Conservation (phyloP, 176 grass and related monocot genomes). For the Oryza glumipatula region DNA sequence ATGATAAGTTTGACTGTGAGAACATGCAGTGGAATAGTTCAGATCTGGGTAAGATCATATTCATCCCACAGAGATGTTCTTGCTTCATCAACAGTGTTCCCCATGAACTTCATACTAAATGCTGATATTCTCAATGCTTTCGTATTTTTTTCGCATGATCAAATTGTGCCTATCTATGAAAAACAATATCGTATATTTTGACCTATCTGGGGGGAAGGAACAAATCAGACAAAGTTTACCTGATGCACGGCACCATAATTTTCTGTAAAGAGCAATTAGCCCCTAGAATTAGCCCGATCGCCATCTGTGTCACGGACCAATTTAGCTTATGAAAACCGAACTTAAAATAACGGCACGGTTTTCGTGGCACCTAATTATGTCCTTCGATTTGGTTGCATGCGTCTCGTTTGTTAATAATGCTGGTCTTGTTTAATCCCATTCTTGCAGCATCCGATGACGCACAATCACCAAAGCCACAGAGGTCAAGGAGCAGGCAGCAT, state of each 20-base stretch:
- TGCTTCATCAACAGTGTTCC: background rate
- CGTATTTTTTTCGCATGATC: background rate
- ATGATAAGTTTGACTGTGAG: slow-evolving; percentile 54
- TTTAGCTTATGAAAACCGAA: background rate
- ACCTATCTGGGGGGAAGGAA: background rate
- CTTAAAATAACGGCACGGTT: slow-evolving; percentile 1
- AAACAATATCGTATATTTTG: background rate
- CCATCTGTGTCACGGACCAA: background rate
- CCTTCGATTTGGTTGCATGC: slow-evolving; percentile 1
- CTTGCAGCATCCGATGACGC: slow-evolving; percentile 59
- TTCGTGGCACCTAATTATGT: background rate
- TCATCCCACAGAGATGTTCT: background rate
- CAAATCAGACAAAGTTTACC: background rate
- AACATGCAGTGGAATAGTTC: slow-evolving; percentile 67
- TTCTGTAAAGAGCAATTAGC: background rate
- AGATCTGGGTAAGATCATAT: slow-evolving; percentile 45
- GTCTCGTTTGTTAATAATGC: background rate
- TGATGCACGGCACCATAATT: background rate
- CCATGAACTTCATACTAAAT: background rate
- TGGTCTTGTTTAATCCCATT: slow-evolving; percentile 26
- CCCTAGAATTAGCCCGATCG: background rate
- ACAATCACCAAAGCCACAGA: slow-evolving; percentile 67
- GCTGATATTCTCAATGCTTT: background rate
- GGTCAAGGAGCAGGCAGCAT: slow-evolving; percentile 55
- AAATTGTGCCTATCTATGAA: background rate